Conservation (phyloP, 2,329 filamentous ascomycete species). For the Aspergillus sergii region DNA sequence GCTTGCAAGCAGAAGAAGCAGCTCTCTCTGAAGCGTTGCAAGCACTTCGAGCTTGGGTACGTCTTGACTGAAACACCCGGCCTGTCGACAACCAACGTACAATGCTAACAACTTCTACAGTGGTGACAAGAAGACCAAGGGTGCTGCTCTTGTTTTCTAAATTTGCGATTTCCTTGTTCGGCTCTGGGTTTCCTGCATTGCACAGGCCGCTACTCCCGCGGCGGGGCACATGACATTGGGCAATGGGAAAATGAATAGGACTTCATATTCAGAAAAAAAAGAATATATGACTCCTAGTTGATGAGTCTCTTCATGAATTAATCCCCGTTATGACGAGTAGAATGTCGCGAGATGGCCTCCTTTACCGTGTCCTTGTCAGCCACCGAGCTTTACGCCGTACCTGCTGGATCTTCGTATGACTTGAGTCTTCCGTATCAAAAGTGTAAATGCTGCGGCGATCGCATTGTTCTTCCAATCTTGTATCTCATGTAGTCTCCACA, state of each 20-base stretch:
- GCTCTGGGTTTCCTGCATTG: constrained; percentile 47
- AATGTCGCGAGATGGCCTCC: background rate
- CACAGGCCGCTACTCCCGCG: constrained; percentile 37
- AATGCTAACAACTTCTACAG: constrained; percentile 59
- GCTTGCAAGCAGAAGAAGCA: constrained; percentile 98
- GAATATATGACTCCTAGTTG: constrained; percentile 40
- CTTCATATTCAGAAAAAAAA: constrained; percentile 43
- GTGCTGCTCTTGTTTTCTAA: constrained; percentile 99
- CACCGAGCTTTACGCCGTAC: background rate
- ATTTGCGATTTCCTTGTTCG: constrained; percentile 52
- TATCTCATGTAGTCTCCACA: background rate
- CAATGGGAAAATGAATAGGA: constrained; percentile 48
- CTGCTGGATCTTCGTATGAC: background rate
- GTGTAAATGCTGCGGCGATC: background rate
- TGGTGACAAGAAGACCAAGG: constrained; percentile 99
- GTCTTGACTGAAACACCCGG: constrained; percentile 41
- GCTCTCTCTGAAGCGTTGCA: constrained; percentile 98
- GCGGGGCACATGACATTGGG: constrained; percentile 40
- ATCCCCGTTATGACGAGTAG: constrained; percentile 10
- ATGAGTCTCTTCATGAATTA: constrained; percentile 34
- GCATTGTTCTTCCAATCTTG: background rate
- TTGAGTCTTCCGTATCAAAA: background rate
- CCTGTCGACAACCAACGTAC: background rate
- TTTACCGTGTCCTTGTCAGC: background rate
- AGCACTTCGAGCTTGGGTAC: constrained; percentile 99